Evolutionary conservation across 2,329 filamentous ascomycete species (phyloP), one percentile per base, ranked within the genome.

Genomic region (Calycina herbarum): DNA sequence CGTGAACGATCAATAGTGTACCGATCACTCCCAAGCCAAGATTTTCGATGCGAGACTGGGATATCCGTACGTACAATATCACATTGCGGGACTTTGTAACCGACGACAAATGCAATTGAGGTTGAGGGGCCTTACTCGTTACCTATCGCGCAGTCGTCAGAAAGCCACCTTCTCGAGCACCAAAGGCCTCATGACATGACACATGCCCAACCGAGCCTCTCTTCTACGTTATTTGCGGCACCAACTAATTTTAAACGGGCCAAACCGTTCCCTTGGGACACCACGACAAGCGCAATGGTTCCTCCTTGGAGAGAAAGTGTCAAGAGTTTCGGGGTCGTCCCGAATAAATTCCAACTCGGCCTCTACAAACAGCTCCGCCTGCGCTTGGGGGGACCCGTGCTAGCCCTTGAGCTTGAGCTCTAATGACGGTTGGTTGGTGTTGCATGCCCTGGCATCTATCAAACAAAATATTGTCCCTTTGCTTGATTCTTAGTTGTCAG

Each of bases 151-250:
- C 20, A 54, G 48, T 27, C 8, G 20, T 27, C 20, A 54, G 8
- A 51, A 54, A 54, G 20, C 48, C 48, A 27, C 20, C 20, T 27
- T 27, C 48, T 54, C 20, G 20, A 40, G 38, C 13, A 40, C 11
- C 38, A 4, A 13, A 5, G 48, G 24, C 8, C 48, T 13, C 48
- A 27, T 24, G 48, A 13, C 48, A 54, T 27, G 48, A 24, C 27
- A 54, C 3, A 54, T 51, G 6, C 7, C 17, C 45, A 24, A 51
- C n/a, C 45, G 45, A 51, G 45, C 45, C 45, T 20, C 45, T 51
- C 20, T 54, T 54, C 20, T 54, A 54, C 48, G 48, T 54, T 27
- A 54, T 27, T 54, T 27, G 48, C 20, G 48, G 20, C 48, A 54
- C 48, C 48, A 27, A 54, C 48, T 24, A 54, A 24, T 27, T 27